phyloP scores from a whole-genome alignment of 2,329 filamentous ascomycete genomes.

The Paracoccidioides brasiliensis region DNA sequence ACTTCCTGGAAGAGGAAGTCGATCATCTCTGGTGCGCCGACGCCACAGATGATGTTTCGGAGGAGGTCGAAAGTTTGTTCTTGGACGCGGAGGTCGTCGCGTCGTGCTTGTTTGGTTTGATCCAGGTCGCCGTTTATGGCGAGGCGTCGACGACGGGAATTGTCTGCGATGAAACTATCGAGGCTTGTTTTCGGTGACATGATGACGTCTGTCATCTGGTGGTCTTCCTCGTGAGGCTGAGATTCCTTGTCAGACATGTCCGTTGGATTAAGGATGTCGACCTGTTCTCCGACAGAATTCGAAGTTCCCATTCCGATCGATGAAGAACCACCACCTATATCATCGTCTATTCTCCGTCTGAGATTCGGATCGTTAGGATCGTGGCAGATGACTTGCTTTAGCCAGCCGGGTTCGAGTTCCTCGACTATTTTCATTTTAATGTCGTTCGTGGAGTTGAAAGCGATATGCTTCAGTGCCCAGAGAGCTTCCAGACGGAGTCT shows the following conservation, averaged over 20 bases:
- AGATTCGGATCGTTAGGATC: slow-evolving; percentile 28
- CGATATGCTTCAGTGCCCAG: slow-evolving; percentile 88
- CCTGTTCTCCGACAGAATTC: slow-evolving; percentile 48
- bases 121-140: slow-evolving; percentile 54
- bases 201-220: slow-evolving; percentile 25
- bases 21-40: slow-evolving; percentile 55
- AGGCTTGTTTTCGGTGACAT: slow-evolving; percentile 29
- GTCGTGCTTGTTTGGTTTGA: slow-evolving; percentile 52
- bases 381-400: slow-evolving; percentile 62
- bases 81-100: slow-evolving; percentile 73
- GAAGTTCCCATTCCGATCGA: slow-evolving; percentile 41
- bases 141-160: slow-evolving; percentile 28
- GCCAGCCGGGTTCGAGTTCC: slow-evolving; percentile 64
- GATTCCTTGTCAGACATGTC: slow-evolving; percentile 9
- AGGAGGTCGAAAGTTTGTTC: slow-evolving; percentile 85
- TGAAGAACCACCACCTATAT: slow-evolving; percentile 16
- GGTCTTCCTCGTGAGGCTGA: slow-evolving; percentile 17
- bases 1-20: slow-evolving; percentile 67
- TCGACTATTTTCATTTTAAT: slow-evolving; percentile 67
- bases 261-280: slow-evolving; percentile 45
- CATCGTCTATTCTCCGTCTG: slow-evolving; percentile 21
- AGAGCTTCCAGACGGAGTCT: slow-evolving; percentile 70
- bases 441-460: slow-evolving; percentile 56
- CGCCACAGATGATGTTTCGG: slow-evolving; percentile 69
- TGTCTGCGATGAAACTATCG: slow-evolving; percentile 26